Evolutionary conservation across 495 filamentous ascomycete genomes (phyloP).

Genomic region (Neurospora sp.): DNA sequence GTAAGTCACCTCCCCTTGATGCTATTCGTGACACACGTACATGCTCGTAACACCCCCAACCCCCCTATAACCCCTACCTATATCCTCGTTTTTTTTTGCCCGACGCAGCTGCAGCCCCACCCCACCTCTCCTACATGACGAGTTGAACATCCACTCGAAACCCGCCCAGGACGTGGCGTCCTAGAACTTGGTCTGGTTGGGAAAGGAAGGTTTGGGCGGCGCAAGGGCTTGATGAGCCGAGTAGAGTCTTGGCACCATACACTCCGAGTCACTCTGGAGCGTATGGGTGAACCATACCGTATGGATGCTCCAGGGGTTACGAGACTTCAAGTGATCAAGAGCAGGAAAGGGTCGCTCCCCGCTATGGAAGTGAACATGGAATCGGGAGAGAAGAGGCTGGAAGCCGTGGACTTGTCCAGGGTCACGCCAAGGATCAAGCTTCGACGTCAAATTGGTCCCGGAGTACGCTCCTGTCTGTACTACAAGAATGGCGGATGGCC

Average conservation of each 20-base stretch:
- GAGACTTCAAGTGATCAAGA: slow-evolving; percentile 2
- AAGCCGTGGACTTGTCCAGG: background rate
- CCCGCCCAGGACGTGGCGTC: background rate
- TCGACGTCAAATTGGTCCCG: slow-evolving; percentile 11
- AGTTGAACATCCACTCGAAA: background rate
- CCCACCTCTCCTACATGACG: background rate
- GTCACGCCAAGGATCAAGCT: slow-evolving; percentile 11
- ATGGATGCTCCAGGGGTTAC: background rate
- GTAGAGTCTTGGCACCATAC: background rate
- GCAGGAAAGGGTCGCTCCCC: slow-evolving; percentile 2
- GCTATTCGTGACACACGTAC: slow-evolving; percentile 6
- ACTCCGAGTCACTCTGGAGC: background rate
- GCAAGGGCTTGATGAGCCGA: background rate
- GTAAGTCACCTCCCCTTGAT: slow-evolving; percentile 56
- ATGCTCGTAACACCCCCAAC: background rate
- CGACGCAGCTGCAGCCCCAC: background rate
- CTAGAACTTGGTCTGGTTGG: background rate
- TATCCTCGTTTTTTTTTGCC: background rate
- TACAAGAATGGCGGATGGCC: slow-evolving; percentile 22
- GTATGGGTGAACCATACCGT: background rate
- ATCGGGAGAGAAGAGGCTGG: slow-evolving; percentile 17
- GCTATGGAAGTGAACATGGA: slow-evolving; percentile 2
- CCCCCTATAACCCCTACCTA: background rate
- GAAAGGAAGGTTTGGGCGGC: background rate
- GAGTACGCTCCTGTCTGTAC: slow-evolving; percentile 30